phyloP scores from a whole-genome alignment of 1,139 yeast species.

The Suhomyces panamericanus region DNA sequence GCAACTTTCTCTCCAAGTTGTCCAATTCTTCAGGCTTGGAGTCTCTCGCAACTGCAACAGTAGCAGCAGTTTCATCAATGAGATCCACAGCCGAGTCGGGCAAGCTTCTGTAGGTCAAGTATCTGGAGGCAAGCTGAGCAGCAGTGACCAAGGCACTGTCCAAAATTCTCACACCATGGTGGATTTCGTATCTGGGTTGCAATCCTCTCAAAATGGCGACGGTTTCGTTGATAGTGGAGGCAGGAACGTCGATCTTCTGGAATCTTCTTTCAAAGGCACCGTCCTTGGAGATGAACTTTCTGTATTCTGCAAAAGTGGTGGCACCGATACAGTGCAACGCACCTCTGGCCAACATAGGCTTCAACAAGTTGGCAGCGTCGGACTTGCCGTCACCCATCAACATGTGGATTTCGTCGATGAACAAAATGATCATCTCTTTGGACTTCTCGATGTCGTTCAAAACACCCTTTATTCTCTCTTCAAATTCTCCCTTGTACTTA shows the following conservation, averaged over 20 bases:
- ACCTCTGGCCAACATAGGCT: conserved; percentile 97
- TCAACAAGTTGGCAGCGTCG: conserved; percentile 94
- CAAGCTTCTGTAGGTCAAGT: conserved; percentile 89
- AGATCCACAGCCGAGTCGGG: conserved; percentile 98
- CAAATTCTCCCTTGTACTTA: conserved; percentile 97
- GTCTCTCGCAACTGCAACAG: conserved; percentile 97
- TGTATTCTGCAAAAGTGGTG: conserved; percentile 91
- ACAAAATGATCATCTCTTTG: conserved; percentile 78
- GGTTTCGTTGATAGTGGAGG: conserved; percentile 89
- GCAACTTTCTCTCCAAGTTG: conserved; percentile 86
- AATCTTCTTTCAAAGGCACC: conserved; percentile 99
- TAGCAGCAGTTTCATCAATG: conserved; percentile 95
- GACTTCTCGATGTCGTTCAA: conserved; percentile 90
- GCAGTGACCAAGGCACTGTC: conserved; percentile 95
- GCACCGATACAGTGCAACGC: conserved; percentile 97
- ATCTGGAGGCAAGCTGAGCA: conserved; percentile 92
- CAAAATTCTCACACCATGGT: conserved; percentile 95
- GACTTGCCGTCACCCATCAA: conserved; percentile 96
- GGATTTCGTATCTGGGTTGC: conserved; percentile 94
- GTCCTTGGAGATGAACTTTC: conserved; percentile 90
- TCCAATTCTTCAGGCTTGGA: conserved; percentile 97
- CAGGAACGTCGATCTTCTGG: conserved; percentile 95
- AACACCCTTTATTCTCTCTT: conserved; percentile 96
- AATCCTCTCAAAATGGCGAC: conserved; percentile 95
- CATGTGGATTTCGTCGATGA: conserved; percentile 97